A percentile compares a stretch with the other conserved stretches of the same genome.
Evolutionary conservation across 495 filamentous ascomycete species (phyloP).

Genomic region (Tuber melanosporum): DNA sequence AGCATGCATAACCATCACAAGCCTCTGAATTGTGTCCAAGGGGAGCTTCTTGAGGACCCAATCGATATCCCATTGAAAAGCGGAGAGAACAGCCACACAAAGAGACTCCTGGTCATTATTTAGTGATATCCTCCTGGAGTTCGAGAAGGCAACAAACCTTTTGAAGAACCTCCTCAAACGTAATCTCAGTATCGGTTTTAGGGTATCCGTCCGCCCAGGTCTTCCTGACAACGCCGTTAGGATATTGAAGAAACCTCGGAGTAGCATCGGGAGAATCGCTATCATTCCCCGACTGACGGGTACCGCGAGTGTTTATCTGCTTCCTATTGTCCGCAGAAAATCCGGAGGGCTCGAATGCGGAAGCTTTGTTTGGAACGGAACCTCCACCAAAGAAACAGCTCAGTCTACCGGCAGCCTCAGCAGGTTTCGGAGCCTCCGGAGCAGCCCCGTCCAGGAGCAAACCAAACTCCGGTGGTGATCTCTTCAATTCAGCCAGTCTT

Average conservation of each 20-base stretch:
- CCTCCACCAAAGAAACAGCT: background rate
- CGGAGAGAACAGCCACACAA: conserved; percentile 70
- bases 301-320: conserved; percentile 14
- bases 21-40: conserved; percentile 46
- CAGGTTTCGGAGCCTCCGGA: background rate
- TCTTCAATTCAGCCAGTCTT: conserved; percentile 57
- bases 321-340: conserved; percentile 20
- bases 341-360: conserved; percentile 1
- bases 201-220: conserved; percentile 60
- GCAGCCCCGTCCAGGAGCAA: background rate
- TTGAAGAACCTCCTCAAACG: conserved; percentile 83
- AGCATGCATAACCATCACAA: conserved; percentile 65
- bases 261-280: background rate
- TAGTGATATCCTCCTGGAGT: background rate
- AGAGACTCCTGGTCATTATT: conserved; percentile 48
- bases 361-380: background rate
- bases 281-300: conserved; percentile 39
- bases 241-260: conserved; percentile 51
- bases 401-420: background rate
- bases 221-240: conserved; percentile 69
- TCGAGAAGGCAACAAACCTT: conserved; percentile 35
- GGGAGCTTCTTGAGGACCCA: conserved; percentile 64
- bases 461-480: conserved; percentile 24
- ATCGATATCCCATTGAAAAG: conserved; percentile 75
- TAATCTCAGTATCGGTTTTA: conserved; percentile 65